A percentile compares a stretch with the other conserved stretches of the same genome.
Conservation (phyloP, 441 rosid genomes). For the Corymbia calophylla region DNA sequence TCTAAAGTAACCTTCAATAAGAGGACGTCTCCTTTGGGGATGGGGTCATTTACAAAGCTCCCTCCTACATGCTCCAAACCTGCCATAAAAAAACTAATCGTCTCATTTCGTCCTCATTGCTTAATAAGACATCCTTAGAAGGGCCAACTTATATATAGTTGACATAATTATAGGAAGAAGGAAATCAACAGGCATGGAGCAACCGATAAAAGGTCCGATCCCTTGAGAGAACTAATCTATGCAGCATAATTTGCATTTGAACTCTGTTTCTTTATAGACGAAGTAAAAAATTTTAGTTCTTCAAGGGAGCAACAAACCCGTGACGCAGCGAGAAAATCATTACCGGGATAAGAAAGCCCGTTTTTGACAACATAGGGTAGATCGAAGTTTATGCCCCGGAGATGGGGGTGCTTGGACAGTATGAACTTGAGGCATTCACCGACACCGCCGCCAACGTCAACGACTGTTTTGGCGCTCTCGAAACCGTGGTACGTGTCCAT, state of each 20-base stretch:
- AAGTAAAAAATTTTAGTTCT: neutral
- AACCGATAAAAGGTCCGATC: neutral
- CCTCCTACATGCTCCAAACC: slow-evolving; percentile 16
- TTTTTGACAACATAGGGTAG: neutral
- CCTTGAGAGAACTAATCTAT: neutral
- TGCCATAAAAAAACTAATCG: neutral
- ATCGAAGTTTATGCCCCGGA: slow-evolving; percentile 16
- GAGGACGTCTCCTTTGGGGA: slow-evolving; percentile 14
- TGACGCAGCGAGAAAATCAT: neutral
- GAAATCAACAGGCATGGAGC: neutral
- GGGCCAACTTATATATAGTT: neutral
- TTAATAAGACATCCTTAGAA: neutral
- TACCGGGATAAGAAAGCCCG: neutral
- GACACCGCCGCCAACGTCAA: slow-evolving; percentile 12
- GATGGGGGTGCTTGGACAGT: neutral
- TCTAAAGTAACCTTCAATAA: neutral
- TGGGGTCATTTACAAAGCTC: neutral
- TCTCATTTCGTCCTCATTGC: neutral
- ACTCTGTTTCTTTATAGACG: neutral
- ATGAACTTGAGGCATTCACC: neutral
- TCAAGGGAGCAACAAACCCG: neutral
- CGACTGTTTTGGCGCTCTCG: neutral
- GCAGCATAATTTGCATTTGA: neutral
- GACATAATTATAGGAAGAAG: neutral
- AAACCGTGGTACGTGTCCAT: slow-evolving; percentile 2